phyloP scores from a whole-genome alignment of 2,329 filamentous ascomycete species.

The Cladosporium colombiae region DNA sequence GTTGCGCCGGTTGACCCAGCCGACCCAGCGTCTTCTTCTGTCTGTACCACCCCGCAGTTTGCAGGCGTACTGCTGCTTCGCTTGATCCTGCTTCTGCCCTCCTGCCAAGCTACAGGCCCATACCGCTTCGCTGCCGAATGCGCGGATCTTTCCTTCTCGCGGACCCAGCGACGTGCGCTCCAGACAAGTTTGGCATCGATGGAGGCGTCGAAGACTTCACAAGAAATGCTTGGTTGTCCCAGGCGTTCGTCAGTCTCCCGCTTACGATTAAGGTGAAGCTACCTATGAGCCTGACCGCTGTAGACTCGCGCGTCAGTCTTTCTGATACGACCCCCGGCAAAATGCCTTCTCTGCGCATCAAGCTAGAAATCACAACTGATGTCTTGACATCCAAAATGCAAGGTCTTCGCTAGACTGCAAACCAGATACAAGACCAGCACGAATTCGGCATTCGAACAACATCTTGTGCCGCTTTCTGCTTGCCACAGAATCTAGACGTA shows the following conservation, averaged over 20 bases:
- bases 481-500: background rate
- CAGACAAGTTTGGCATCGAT: background rate
- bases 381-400: background rate
- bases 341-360: background rate
- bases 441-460: background rate
- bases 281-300: too few relatives aligned
- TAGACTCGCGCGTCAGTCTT: too few relatives aligned
- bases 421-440: background rate
- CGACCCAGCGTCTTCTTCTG: background rate
- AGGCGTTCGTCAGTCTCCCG: background rate
- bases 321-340: too few relatives aligned
- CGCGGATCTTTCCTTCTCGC: background rate
- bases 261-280: too few relatives aligned
- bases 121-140: conserved; percentile 1
- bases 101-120: background rate
- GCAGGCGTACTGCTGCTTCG: background rate
- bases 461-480: background rate
- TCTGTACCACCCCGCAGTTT: background rate
- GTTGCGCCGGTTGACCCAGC: background rate
- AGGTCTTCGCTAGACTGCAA: background rate
- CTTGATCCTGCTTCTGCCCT: background rate
- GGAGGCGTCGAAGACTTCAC: background rate
- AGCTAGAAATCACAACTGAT: background rate
- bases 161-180: background rate
- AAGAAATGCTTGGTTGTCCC: background rate